Evolutionary conservation across 371 early-diverging fungal genomes (phyloP).

Genomic region (Apophysomyces elegans): DNA sequence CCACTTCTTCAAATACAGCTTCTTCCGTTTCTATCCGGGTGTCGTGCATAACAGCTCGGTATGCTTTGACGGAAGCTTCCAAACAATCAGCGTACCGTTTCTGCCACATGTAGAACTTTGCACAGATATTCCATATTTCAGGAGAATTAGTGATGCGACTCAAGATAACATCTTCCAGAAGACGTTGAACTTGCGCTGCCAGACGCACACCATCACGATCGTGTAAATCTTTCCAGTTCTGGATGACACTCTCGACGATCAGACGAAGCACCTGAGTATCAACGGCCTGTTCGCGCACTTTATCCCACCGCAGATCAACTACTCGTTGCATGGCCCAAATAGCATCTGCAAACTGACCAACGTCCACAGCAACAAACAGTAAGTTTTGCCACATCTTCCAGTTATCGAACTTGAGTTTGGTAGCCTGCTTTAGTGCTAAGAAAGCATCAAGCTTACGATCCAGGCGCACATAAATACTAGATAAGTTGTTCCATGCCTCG

Average conservation of each 20-base stretch:
- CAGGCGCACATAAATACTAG: conserved; percentile 76
- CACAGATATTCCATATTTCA: conserved; percentile 75
- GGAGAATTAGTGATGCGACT: conserved; percentile 77
- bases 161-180: conserved; percentile 72
- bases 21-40: conserved; percentile 72
- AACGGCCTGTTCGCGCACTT: conserved; percentile 67
- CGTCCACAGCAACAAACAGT: conserved; percentile 75
- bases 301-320: conserved; percentile 76
- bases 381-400: conserved; percentile 95
- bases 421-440: conserved; percentile 82
- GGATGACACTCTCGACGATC: conserved; percentile 72
- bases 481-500: conserved; percentile 97
- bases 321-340: conserved; percentile 86
- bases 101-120: conserved; percentile 77
- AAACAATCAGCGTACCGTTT: conserved; percentile 66
- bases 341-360: conserved; percentile 83
- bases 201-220: conserved; percentile 49
- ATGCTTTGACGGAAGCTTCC: conserved; percentile 83
- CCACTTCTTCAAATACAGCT: conserved; percentile 71
- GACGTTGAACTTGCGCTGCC: conserved; percentile 48
- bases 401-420: conserved; percentile 78
- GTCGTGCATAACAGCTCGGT: conserved; percentile 77
- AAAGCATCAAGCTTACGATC: conserved; percentile 79
- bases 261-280: conserved; percentile 77
- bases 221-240: conserved; percentile 66